These are phyloP conservation scores for Camelina neglecta DNA, from an alignment of 345 rosid genomes.

Conservation along the genomic window DNA sequence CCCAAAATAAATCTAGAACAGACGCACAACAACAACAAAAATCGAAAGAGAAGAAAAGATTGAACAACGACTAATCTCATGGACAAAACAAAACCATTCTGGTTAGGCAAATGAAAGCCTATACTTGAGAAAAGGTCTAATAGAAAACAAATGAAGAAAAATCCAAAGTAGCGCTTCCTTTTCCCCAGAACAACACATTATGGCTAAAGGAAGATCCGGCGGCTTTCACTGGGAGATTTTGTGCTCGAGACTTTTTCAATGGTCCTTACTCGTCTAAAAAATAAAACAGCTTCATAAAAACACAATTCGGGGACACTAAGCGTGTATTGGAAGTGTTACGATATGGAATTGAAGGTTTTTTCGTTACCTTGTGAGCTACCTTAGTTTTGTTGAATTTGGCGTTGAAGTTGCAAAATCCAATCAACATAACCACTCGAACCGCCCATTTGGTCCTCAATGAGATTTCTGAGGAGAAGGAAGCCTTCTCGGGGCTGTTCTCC, in stretches of 20 bases:
- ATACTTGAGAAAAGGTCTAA: slow-evolving; percentile 19
- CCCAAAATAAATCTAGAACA: neutral
- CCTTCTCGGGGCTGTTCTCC: slow-evolving; percentile 99
- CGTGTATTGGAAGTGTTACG: slow-evolving; percentile 2
- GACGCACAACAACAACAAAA: neutral
- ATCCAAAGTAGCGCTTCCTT: slow-evolving; percentile 17
- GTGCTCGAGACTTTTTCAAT: slow-evolving; percentile 31
- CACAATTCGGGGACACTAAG: neutral
- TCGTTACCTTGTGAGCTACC: slow-evolving; percentile 48
- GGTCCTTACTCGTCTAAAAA: slow-evolving; percentile 9
- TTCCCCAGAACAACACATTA: slow-evolving; percentile 19
- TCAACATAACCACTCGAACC: slow-evolving; percentile 79
- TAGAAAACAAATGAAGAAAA: slow-evolving; percentile 22
- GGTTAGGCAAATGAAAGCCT: neutral
- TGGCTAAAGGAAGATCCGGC: slow-evolving; percentile 28
- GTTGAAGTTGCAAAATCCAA: slow-evolving; percentile 86
- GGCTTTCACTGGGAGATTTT: slow-evolving; percentile 7
- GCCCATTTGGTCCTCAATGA: slow-evolving; percentile 81
- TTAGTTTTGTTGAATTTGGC: slow-evolving; percentile 87
- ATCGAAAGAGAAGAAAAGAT: neutral
- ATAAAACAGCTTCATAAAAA: neutral
- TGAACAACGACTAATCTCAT: no score
- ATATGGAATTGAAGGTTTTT: slow-evolving; percentile 10
- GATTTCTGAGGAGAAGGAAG: slow-evolving; percentile 72
- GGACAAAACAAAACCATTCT: no score